A percentile compares a stretch with the other conserved stretches of the same genome.
phyloP scores from a whole-genome alignment of 2,329 filamentous ascomycete genomes.

The Diaporthe eres region DNA sequence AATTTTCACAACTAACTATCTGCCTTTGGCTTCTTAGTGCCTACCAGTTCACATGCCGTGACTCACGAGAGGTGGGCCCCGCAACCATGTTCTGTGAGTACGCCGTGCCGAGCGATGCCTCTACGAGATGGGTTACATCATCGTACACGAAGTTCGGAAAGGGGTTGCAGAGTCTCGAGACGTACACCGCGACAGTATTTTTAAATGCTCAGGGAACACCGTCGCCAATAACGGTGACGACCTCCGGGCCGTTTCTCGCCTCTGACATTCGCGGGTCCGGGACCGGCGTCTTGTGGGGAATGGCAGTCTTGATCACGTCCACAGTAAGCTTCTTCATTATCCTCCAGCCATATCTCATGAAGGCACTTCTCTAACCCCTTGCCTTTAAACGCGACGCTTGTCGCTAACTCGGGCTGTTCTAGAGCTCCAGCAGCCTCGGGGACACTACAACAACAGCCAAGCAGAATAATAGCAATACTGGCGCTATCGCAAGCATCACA shows the following conservation, averaged over 20 bases:
- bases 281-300: background rate
- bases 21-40: background rate
- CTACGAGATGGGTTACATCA: background rate
- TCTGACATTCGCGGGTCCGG: background rate
- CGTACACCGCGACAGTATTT: background rate
- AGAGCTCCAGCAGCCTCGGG: background rate
- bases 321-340: background rate
- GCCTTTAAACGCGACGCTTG: background rate
- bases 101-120: background rate
- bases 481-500: too few species aligned
- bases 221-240: background rate
- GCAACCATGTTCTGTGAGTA: background rate
- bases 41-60: background rate
- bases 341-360: background rate
- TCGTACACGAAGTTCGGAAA: background rate
- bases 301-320: background rate
- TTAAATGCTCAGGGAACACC: background rate
- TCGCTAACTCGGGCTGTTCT: background rate
- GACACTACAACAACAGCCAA: too few species aligned
- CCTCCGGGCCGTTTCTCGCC: background rate
- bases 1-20: background rate
- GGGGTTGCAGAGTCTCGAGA: background rate
- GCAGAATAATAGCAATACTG: too few species aligned
- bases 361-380: too few species aligned
- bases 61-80: background rate